Evolutionary conservation across 1,139 yeast species (phyloP).

Genomic region (Candida mesenterica): DNA sequence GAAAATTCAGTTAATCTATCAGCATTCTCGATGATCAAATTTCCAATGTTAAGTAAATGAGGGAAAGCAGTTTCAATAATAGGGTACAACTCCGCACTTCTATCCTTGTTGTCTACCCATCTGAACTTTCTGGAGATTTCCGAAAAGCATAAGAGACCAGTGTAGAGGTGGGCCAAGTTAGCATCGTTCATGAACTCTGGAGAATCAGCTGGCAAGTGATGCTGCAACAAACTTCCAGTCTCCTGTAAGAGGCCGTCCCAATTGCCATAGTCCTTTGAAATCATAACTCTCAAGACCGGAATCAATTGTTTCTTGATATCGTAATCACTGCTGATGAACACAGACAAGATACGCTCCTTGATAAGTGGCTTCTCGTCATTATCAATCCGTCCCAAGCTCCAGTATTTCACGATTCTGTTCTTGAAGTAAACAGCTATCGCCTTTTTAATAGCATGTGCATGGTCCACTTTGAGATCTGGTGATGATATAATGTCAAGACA

Average conservation of each 20-base stretch:
- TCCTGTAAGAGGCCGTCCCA: conserved; percentile 70
- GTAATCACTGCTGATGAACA: conserved; percentile 43
- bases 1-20: conserved; percentile 37
- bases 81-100: conserved; percentile 55
- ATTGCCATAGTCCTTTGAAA: conserved; percentile 66
- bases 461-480: conserved; percentile 28
- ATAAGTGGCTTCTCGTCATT: conserved; percentile 72
- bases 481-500: conserved; percentile 68
- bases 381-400: conserved; percentile 54
- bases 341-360: conserved; percentile 55
- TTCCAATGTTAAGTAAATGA: conserved; percentile 64
- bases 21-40: conserved; percentile 46
- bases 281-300: conserved; percentile 66
- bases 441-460: conserved; percentile 56
- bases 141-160: conserved; percentile 73
- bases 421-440: conserved; percentile 90
- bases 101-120: conserved; percentile 66
- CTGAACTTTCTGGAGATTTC: conserved; percentile 76
- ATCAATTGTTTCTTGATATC: conserved; percentile 60
- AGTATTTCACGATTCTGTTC: conserved; percentile 64
- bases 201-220: conserved; percentile 22
- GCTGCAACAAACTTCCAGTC: conserved; percentile 56
- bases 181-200: conserved; percentile 23
- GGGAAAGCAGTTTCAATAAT: conserved; percentile 69
- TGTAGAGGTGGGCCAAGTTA: conserved; percentile 59